Conservation (phyloP, 1,139 yeast species). For the Wickerhamomyces sp. region DNA sequence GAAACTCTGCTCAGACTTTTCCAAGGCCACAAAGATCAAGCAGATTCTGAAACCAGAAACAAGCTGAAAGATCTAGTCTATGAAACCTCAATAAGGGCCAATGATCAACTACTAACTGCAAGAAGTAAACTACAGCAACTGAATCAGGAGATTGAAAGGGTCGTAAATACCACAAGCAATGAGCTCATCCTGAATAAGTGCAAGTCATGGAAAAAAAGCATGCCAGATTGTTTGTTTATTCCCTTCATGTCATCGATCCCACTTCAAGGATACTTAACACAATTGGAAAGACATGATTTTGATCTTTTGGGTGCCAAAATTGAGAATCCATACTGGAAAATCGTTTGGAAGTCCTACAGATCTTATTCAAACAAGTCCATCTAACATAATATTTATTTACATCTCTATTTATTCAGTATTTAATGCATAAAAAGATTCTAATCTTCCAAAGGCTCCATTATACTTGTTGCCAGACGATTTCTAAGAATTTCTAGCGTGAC, state of each 20-base stretch:
- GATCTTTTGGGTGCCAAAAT: conserved; percentile 47
- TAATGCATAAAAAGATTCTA: no score
- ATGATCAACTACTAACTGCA: conserved; percentile 75
- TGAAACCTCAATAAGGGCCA: conserved; percentile 70
- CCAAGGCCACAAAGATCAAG: conserved; percentile 34
- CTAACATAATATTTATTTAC: neutral
- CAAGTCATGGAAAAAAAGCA: conserved; percentile 38
- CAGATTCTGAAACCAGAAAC: conserved; percentile 29
- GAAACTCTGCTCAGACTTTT: conserved; percentile 54
- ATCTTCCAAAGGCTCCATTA: neutral
- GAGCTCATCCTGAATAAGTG: conserved; percentile 31
- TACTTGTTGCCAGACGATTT: conserved; percentile 29
- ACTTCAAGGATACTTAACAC: conserved; percentile 54
- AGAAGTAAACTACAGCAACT: conserved; percentile 44
- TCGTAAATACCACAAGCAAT: conserved; percentile 27
- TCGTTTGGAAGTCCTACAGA: conserved; percentile 63
- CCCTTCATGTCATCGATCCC: conserved; percentile 72
- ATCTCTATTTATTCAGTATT: conserved; percentile 1
- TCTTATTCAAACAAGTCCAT: conserved; percentile 30
- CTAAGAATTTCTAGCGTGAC: conserved; percentile 83
- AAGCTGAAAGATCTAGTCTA: conserved; percentile 57
- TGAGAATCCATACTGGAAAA: conserved; percentile 61
- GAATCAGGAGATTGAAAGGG: conserved; percentile 29
- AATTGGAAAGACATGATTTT: conserved; percentile 60
- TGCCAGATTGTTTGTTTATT: conserved; percentile 65